Percentiles rank a stretch among this genome's conserved stretches.
phyloP scores from a whole-genome alignment of 2,329 filamentous ascomycete species.

The Colletotrichum salicis region DNA sequence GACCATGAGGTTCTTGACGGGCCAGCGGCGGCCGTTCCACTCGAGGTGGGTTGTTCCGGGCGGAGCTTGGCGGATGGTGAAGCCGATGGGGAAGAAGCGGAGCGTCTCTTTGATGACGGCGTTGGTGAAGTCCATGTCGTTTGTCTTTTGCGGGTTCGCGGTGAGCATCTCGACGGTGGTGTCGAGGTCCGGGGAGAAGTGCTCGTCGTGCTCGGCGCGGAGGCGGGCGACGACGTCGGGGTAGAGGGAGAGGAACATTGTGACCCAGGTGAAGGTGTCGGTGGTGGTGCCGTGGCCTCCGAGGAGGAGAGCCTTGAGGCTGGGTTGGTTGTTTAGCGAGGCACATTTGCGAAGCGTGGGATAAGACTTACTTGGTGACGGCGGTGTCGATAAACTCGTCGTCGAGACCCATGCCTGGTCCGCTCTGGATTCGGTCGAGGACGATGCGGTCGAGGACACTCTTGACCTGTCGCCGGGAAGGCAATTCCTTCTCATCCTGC shows the following conservation, averaged over 20 bases:
- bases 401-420: conserved; percentile 25
- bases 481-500: conserved; percentile 35
- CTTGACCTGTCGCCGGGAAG: conserved; percentile 33
- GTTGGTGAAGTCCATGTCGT: conserved; percentile 60
- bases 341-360: accelerated
- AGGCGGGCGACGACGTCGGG: conserved; percentile 37
- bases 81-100: conserved; percentile 60
- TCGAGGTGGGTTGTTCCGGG: conserved; percentile 49
- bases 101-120: conserved; percentile 66
- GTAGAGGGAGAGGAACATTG: conserved; percentile 40
- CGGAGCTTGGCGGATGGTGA: conserved; percentile 49
- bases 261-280: conserved; percentile 36
- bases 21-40: conserved; percentile 49
- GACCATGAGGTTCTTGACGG: conserved; percentile 45
- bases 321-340: conserved; percentile 23
- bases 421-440: conserved; percentile 36
- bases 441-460: conserved; percentile 41
- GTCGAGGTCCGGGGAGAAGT: conserved; percentile 43
- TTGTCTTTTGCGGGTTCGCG: conserved; percentile 56
- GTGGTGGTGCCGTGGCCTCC: conserved; percentile 43
- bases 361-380: conserved; percentile 20
- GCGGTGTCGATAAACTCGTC: conserved; percentile 39
- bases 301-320: conserved; percentile 41
- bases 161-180: conserved; percentile 49
- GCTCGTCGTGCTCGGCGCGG: conserved; percentile 39